phyloP scores from a whole-genome alignment of 768 basidiomycete genomes.

The Phaeolepiota aurea region DNA sequence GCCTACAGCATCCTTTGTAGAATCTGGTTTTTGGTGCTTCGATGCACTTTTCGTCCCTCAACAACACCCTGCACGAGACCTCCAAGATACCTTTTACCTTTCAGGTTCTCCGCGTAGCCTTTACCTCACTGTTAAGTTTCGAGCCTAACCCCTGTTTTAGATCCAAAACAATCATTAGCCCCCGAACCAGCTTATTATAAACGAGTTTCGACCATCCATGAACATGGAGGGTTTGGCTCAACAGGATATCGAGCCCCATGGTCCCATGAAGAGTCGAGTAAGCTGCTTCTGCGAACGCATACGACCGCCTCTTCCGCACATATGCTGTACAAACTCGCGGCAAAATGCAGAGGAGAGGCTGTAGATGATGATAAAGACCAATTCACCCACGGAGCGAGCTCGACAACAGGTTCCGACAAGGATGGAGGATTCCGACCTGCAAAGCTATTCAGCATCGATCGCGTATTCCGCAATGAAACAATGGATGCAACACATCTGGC shows the following conservation, averaged over 20 bases:
- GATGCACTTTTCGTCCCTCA: constrained; percentile 98
- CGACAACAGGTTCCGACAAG: constrained; percentile 24
- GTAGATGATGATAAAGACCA: constrained; percentile 31
- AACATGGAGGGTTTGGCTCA: constrained; percentile 84
- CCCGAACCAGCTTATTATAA: constrained; percentile 82
- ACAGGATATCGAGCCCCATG: constrained; percentile 97
- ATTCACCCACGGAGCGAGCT: constrained; percentile 27
- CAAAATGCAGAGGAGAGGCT: constrained; percentile 61
- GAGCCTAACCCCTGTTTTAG: too few relatives aligned
- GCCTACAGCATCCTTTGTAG: constrained; percentile 93
- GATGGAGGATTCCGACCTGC: constrained; percentile 83
- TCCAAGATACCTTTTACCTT: constrained; percentile 98
- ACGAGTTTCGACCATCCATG: constrained; percentile 76
- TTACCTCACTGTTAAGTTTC: too few relatives aligned
- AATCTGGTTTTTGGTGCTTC: constrained; percentile 99
- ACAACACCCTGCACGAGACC: constrained; percentile 94
- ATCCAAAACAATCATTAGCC: constrained; percentile 67
- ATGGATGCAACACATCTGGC: constrained; percentile 98
- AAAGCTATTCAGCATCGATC: constrained; percentile 94
- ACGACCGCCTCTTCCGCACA: constrained; percentile 92
- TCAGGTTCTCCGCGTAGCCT: too few relatives aligned
- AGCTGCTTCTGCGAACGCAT: constrained; percentile 91
- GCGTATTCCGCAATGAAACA: constrained; percentile 98
- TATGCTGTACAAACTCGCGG: constrained; percentile 92
- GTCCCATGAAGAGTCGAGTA: constrained; percentile 85